These are phyloP conservation scores for Toxoplasma gondii DNA, from an alignment of 169 alveolate genomes.

Conservation along the genomic window DNA sequence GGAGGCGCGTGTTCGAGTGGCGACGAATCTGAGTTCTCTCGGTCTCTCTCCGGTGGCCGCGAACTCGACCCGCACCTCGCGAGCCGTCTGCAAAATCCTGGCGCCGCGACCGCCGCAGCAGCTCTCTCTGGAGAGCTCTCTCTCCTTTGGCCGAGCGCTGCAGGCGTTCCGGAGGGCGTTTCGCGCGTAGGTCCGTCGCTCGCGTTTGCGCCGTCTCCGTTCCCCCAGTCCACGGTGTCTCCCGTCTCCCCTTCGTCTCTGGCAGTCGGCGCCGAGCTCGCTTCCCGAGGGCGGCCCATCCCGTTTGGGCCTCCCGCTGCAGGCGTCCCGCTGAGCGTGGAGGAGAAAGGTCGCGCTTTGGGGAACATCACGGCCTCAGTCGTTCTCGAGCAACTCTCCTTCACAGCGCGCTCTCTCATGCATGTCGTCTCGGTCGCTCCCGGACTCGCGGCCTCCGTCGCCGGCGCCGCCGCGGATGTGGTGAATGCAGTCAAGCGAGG, in stretches of 20 bases:
- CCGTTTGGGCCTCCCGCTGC: background rate
- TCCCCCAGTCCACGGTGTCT: too few relatives aligned
- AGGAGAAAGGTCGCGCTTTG: background rate
- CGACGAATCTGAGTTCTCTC: too few relatives aligned
- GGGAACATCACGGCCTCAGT: background rate
- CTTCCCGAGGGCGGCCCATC: background rate
- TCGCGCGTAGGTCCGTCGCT: too few relatives aligned
- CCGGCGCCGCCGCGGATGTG: constrained; percentile 8
- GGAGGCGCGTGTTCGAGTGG: background rate
- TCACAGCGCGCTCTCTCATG: background rate
- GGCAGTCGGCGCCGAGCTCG: too few relatives aligned
- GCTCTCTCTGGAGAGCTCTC: background rate
- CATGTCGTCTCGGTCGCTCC: constrained; percentile 26
- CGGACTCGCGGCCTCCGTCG: constrained; percentile 15
- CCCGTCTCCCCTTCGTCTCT: too few relatives aligned
- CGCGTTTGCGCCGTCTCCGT: too few relatives aligned
- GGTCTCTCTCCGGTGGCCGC: background rate
- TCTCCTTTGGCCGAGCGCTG: too few relatives aligned
- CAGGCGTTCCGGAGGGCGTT: too few relatives aligned
- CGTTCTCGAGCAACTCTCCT: background rate
- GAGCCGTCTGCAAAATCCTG: background rate
- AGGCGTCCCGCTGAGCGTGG: background rate
- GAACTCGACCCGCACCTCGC: background rate
- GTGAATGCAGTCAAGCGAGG: background rate
- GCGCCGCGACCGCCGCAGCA: background rate